A percentile compares a stretch with the other conserved stretches of the same genome.
Conservation (phyloP, 129 eudicot species). For the Escallonia rubra region DNA sequence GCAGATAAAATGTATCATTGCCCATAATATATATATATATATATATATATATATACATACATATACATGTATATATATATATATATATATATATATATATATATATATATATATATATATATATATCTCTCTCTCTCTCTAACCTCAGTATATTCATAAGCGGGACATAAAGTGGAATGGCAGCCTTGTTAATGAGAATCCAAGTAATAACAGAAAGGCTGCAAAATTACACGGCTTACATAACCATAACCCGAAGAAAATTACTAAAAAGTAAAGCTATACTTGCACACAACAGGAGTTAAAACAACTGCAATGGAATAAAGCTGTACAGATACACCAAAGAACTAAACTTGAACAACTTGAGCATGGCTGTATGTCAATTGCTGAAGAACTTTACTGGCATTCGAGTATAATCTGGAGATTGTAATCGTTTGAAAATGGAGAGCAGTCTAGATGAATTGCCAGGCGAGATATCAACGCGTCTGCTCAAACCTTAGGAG, state of each 20-base stretch:
- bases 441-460: slow-evolving; percentile 30
- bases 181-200: too few relatives aligned
- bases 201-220: too few relatives aligned
- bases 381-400: slow-evolving; percentile 39
- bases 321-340: not conserved
- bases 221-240: too few relatives aligned
- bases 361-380: slow-evolving; percentile 18
- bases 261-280: not conserved
- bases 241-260: not conserved
- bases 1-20: too few relatives aligned
- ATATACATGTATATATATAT: too few relatives aligned
- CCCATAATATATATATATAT: too few relatives aligned
- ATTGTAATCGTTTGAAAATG: slow-evolving; percentile 3
- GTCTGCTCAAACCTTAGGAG: slow-evolving; percentile 28
- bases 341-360: slow-evolving; percentile 18
- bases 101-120: too few relatives aligned
- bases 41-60: too few relatives aligned
- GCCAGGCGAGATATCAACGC: slow-evolving; percentile 33
- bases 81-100: too few relatives aligned
- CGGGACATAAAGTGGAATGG: too few relatives aligned
- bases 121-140: too few relatives aligned
- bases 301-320: not conserved
- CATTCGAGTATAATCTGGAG: slow-evolving; percentile 18
- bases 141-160: too few relatives aligned
- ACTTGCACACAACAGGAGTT: not conserved